These are phyloP conservation scores for Bipolaris oryzae DNA, from an alignment of 2,329 filamentous ascomycete genomes.

Conservation along the genomic window DNA sequence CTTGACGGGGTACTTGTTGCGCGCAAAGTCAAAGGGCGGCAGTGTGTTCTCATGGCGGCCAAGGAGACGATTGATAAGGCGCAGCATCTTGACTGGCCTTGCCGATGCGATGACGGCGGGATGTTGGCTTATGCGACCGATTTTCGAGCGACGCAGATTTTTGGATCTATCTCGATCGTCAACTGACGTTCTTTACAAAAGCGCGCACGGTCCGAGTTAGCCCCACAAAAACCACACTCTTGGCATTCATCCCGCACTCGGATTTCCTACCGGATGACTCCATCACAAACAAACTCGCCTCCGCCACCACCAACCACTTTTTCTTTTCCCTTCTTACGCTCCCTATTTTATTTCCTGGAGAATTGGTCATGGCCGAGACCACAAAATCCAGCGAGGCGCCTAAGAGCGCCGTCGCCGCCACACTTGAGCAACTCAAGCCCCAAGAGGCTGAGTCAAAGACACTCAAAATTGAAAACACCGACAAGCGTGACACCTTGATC, in stretches of 20 bases:
- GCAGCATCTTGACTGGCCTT: conserved; percentile 26
- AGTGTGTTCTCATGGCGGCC: conserved; percentile 50
- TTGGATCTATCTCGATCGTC: conserved; percentile 7
- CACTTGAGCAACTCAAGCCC: conserved; percentile 62
- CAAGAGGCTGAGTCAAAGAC: conserved; percentile 63
- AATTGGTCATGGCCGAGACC: conserved; percentile 40
- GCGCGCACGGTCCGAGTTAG: not conserved
- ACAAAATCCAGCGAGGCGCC: conserved; percentile 34
- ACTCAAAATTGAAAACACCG: conserved; percentile 74
- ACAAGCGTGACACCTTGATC: conserved; percentile 84
- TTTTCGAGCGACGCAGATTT: conserved; percentile 9
- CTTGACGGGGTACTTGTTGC: conserved; percentile 68
- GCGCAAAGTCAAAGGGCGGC: conserved; percentile 52
- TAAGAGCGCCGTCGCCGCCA: conserved; percentile 56
- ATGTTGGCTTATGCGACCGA: not conserved
- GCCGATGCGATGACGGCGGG: conserved; percentile 7
- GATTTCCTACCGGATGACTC: conserved; percentile 5
- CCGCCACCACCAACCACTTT: conserved; percentile 3
- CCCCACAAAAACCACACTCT: conserved; percentile 4
- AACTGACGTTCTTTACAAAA: conserved; percentile 24
- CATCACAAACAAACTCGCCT: not conserved
- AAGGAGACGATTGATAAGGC: conserved; percentile 57
- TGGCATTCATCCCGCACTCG: conserved; percentile 4
- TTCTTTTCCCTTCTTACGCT: conserved; percentile 23
- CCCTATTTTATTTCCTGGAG: conserved; percentile 10